phyloP scores from a whole-genome alignment of 495 filamentous ascomycete species.

The Ramalina intermedia region DNA sequence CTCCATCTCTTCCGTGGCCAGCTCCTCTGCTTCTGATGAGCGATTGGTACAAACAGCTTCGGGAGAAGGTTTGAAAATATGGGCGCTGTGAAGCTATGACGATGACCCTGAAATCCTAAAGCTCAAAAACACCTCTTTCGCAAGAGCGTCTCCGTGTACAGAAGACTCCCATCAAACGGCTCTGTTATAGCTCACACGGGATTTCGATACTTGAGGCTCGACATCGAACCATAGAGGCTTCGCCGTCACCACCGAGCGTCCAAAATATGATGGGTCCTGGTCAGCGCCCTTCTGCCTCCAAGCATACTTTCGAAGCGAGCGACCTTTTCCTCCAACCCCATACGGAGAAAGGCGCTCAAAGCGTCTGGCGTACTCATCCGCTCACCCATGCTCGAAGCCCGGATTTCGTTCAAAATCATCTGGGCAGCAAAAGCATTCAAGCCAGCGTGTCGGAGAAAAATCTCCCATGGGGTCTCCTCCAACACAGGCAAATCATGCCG shows the following conservation, averaged over 20 bases:
- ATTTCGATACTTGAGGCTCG: too few relatives aligned
- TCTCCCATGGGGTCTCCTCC: slow-evolving; percentile 52
- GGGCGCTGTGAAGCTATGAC: slow-evolving; percentile 23
- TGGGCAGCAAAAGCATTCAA: slow-evolving; percentile 76
- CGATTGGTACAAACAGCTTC: slow-evolving; percentile 6
- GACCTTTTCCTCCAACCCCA: slow-evolving; percentile 32
- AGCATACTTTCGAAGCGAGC: slow-evolving; percentile 19
- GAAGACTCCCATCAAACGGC: too few relatives aligned
- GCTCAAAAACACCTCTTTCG: too few relatives aligned
- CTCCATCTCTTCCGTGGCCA: slow-evolving; percentile 3
- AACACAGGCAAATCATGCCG: slow-evolving; percentile 3
- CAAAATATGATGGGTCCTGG: slow-evolving; percentile 9
- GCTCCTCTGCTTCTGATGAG: neutral
- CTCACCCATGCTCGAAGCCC: slow-evolving; percentile 17
- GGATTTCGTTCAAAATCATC: slow-evolving; percentile 40
- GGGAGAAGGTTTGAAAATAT: slow-evolving; percentile 55
- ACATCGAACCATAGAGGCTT: too few relatives aligned
- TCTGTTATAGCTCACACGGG: too few relatives aligned
- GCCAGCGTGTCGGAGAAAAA: slow-evolving; percentile 56
- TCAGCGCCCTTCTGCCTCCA: slow-evolving; percentile 14
- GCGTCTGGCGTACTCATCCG: neutral
- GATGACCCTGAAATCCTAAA: too few relatives aligned
- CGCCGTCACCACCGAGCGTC: slow-evolving; percentile 12
- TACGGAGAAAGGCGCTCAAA: slow-evolving; percentile 41
- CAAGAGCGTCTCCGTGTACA: too few relatives aligned